These are phyloP conservation scores for Salix udensis DNA, from an alignment of 345 rosid species.

Conservation along the genomic window DNA sequence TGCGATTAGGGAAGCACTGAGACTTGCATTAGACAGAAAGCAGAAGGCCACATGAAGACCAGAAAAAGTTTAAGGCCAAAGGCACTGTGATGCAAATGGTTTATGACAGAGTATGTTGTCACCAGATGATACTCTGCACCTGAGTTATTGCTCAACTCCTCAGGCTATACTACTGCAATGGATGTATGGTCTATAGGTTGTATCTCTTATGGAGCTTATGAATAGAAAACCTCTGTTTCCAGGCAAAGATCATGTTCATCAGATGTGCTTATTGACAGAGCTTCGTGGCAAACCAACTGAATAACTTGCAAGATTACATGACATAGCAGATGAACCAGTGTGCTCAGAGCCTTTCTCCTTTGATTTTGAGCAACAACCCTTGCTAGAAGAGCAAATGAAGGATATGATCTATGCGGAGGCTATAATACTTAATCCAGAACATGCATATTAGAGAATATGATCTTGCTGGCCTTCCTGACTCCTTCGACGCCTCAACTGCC, in stretches of 20 bases:
- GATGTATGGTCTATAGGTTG: conserved; percentile 99
- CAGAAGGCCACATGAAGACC: conserved; percentile 31
- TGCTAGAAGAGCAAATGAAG: conserved; percentile 89
- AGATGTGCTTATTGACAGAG: conserved; percentile 89
- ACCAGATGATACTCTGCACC: conserved; percentile 99
- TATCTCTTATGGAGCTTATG: conserved; percentile 92
- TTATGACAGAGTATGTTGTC: conserved; percentile 94
- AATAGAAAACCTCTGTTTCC: conserved; percentile 90
- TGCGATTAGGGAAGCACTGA: conserved; percentile 21
- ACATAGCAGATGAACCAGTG: conserved; percentile 83
- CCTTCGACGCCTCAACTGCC: too few relatives aligned
- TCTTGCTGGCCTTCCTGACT: too few relatives aligned
- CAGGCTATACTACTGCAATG: conserved; percentile 85
- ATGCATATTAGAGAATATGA: conserved; percentile 28
- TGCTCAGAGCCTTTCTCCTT: conserved; percentile 71
- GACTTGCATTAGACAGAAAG: conserved; percentile 42
- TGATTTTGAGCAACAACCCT: conserved; percentile 75
- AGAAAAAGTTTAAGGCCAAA: too few relatives aligned
- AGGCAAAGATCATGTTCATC: conserved; percentile 91
- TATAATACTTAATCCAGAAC: conserved; percentile 64
- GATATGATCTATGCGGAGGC: conserved; percentile 86
- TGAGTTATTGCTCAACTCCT: conserved; percentile 80
- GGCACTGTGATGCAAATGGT: neutral
- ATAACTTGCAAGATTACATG: conserved; percentile 77
- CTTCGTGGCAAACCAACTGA: conserved; percentile 25